These are phyloP conservation scores for Picea sitchensis DNA, from an alignment of 75 land plant genomes.

Conservation along the genomic window DNA sequence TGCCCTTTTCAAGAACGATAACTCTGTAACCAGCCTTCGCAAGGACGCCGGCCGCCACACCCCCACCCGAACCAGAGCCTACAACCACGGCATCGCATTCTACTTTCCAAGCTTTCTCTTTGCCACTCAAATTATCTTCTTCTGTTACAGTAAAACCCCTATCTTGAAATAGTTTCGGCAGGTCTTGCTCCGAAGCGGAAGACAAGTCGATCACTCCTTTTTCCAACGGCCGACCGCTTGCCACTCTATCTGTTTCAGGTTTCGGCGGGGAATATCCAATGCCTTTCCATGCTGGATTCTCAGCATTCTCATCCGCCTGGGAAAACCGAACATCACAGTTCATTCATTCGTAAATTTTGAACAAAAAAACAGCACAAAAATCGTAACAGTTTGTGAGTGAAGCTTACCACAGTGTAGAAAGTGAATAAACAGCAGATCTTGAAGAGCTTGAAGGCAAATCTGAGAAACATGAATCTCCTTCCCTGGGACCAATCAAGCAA, in stretches of 20 bases:
- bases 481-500: slow-evolving; percentile 36
- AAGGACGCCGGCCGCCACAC: slow-evolving; percentile 68
- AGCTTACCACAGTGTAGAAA: slow-evolving; percentile 22
- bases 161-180: slow-evolving; percentile 2
- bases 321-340: neutral
- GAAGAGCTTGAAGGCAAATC: slow-evolving; percentile 30
- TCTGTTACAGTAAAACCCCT: slow-evolving; percentile 8
- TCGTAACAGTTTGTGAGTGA: no score
- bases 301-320: slow-evolving; percentile 63
- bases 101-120: slow-evolving; percentile 16
- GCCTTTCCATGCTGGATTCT: slow-evolving; percentile 78
- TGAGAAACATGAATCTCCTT: slow-evolving; percentile 11
- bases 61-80: slow-evolving; percentile 85
- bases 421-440: slow-evolving; percentile 30
- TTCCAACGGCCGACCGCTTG: slow-evolving; percentile 33
- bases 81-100: slow-evolving; percentile 73
- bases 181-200: neutral
- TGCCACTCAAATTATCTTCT: neutral
- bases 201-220: slow-evolving; percentile 49
- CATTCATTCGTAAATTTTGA: no score
- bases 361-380: no score
- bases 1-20: slow-evolving; percentile 73
- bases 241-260: neutral
- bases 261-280: slow-evolving; percentile 55
- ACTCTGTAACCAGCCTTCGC: slow-evolving; percentile 66